Conservation (phyloP, 2,329 filamentous ascomycete species). For the Colletotrichum falcatum region DNA sequence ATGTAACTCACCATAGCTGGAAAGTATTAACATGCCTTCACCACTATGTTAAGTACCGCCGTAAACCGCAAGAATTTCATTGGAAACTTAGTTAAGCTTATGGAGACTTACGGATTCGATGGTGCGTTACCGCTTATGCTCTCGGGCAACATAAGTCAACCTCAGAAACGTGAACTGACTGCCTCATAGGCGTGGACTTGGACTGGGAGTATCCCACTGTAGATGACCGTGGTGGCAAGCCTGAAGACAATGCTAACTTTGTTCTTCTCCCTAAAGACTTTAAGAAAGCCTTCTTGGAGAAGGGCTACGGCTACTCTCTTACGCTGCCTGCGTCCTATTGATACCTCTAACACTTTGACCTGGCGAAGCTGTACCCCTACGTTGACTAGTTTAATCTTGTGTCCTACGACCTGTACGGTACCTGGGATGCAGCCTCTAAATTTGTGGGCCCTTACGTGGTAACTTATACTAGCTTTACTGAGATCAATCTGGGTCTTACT, state of each 20-base stretch:
- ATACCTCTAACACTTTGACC: conserved; percentile 47
- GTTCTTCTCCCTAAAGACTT: conserved; percentile 40
- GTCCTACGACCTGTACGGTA: conserved; percentile 28
- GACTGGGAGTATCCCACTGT: conserved; percentile 56
- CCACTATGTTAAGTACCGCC: conserved; percentile 49
- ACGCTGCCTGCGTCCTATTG: conserved; percentile 46
- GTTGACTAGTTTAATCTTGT: conserved; percentile 57
- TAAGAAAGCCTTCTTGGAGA: conserved; percentile 19
- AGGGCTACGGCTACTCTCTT: conserved; percentile 42
- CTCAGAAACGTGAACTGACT: conserved; percentile 5
- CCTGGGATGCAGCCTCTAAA: conserved; percentile 48
- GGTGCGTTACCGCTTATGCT: no score
- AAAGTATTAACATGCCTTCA: not conserved
- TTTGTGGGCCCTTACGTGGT: conserved; percentile 1
- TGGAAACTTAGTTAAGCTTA: no score
- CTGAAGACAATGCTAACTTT: conserved; percentile 52
- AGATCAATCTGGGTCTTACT: conserved; percentile 55
- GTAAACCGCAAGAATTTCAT: no score
- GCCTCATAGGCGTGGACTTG: conserved; percentile 59
- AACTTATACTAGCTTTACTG: conserved; percentile 53
- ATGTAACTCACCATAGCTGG: no score
- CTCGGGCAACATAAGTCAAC: conserved; percentile 25
- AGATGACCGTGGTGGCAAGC: conserved; percentile 51
- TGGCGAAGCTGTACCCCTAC: conserved; percentile 39
- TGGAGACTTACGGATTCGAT: no score